Base-by-base conservation (phyloP, 257 asterid species). In the Linaria vulgaris region DNA sequence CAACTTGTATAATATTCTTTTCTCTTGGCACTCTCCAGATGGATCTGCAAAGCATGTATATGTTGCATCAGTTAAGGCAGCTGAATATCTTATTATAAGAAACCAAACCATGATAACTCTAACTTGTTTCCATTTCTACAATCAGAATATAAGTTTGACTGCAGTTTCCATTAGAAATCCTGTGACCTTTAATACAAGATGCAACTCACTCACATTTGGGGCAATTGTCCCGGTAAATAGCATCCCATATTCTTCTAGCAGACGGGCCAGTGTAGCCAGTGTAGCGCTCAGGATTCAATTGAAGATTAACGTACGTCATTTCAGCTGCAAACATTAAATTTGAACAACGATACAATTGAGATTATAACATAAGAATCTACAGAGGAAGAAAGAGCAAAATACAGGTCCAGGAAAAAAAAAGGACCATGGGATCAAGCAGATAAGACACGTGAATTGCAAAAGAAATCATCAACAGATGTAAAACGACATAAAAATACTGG, bases 241-340 rank as follows among this genome's bases (percentile, higher is more conserved):
- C 85, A 56, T 86, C 88, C 91, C 95, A 86, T 74, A 83, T 86
- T 75, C 83, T 83, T 69, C 83, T 74, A 12, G 87, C 88, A 24
- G 82, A 79, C 39, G 95, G 83, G 56, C 95, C 91, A 23, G 64
- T 58, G 66, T 81, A 86, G 56, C 91, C 91, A 65, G 87, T 86
- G 72, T 75, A 83, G 41, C 86, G 83, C 59, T 86, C 91, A 34
- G 87, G 91, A 63, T 86, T 86, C 76, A 84, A 56, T 69, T 72
- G 87, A 61, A 83, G 83, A 70, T 81, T 81, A 15, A 83, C 91
- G 69, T 83, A 86, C 20, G 85, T 79, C 91, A 83, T 78, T 63
- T 82, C 85, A 65, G 68, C 95, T 86, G 85, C 75, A 79, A 68
- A 39, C n/a, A n/a, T 49, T 43, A 63, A 51, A 59, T 44, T 43